These are phyloP conservation scores for Acrodontium crateriforme DNA, from an alignment of 2,329 filamentous ascomycete species.

Conservation along the genomic window DNA sequence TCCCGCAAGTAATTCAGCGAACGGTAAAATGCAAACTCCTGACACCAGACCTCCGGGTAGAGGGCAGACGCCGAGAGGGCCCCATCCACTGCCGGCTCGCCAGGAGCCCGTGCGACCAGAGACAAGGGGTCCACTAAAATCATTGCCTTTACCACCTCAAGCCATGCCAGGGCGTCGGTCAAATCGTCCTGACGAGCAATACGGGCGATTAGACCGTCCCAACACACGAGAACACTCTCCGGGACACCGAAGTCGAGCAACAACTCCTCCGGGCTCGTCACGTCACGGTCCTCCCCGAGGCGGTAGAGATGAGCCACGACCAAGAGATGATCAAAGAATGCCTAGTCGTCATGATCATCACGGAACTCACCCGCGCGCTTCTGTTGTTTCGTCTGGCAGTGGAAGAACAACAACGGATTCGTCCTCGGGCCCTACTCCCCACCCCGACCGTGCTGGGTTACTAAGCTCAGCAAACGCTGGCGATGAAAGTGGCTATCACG, in stretches of 20 bases:
- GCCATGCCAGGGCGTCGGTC: constrained; percentile 13
- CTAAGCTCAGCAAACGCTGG: background rate
- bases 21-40: too few species aligned
- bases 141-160: constrained; percentile 3
- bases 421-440: too few species aligned
- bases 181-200: constrained; percentile 23
- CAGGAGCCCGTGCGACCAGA: constrained; percentile 32
- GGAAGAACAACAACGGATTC: too few species aligned
- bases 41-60: too few species aligned
- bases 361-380: too few species aligned
- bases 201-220: constrained; percentile 32
- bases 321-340: background rate
- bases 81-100: constrained; percentile 23
- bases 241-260: constrained; percentile 22
- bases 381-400: too few species aligned
- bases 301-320: background rate
- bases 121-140: constrained; percentile 4
- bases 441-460: too few species aligned
- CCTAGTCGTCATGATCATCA: background rate
- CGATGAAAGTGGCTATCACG: background rate
- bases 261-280: constrained; percentile 20
- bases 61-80: too few species aligned
- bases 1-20: too few species aligned
- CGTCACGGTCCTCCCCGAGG: constrained; percentile 12
- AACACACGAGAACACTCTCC: constrained; percentile 29